A percentile compares a stretch with the other conserved stretches of the same genome.
These are phyloP conservation scores for Aphanomyces euteiches DNA, from an alignment of 352 stramenopile species.

Conservation along the genomic window DNA sequence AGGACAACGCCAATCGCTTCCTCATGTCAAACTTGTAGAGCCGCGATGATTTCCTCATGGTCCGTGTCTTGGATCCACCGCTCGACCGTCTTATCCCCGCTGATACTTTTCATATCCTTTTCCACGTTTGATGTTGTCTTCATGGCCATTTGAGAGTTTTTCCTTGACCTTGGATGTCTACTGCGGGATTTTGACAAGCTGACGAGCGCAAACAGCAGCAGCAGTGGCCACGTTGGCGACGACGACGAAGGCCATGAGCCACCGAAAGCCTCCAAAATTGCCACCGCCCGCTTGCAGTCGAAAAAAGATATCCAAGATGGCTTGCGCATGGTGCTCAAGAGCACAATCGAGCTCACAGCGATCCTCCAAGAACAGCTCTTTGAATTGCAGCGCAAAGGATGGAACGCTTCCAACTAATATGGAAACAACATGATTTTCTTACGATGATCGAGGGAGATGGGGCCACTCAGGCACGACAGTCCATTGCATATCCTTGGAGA, in stretches of 20 bases:
- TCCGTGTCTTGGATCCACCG: conserved; percentile 6
- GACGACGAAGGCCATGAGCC: too few relatives aligned
- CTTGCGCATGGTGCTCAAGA: conserved; percentile 16
- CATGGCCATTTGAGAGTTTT: neutral
- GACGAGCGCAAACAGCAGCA: too few relatives aligned
- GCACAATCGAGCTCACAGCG: conserved; percentile 25
- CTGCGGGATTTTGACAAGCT: conserved; percentile 8
- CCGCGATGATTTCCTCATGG: conserved; percentile 11
- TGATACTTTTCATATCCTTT: conserved; percentile 24
- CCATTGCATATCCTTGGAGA: conserved; percentile 7
- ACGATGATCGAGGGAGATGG: neutral
- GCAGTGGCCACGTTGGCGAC: too few relatives aligned
- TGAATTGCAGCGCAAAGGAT: conserved; percentile 16
- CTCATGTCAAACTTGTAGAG: conserved; percentile 7
- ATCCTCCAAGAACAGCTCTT: conserved; percentile 22
- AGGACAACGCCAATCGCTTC: neutral
- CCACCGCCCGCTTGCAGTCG: conserved; percentile 7
- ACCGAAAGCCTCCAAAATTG: neutral
- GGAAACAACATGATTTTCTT: neutral
- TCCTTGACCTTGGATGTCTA: neutral
- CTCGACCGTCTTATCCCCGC: conserved; percentile 5
- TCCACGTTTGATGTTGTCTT: neutral
- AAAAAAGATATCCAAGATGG: conserved; percentile 21
- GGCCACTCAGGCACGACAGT: neutral
- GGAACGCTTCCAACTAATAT: conserved; percentile 10